phyloP scores from a whole-genome alignment of 2,329 filamentous ascomycete species.

The Aotearoamyces nothofagi region DNA sequence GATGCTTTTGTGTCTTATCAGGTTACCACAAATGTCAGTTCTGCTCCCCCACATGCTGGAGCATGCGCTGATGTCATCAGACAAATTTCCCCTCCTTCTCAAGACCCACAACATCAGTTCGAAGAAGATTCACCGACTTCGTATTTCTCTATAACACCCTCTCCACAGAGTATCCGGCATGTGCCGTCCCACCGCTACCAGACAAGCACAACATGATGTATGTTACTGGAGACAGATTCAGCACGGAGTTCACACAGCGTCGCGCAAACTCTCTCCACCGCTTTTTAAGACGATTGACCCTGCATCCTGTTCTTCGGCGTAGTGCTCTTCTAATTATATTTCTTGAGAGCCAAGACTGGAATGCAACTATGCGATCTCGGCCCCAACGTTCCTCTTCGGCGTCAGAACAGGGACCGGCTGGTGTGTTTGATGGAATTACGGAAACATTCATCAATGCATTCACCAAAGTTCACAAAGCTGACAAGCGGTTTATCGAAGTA shows the following conservation, averaged over 20 bases:
- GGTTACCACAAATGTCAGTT: slow-evolving; percentile 69
- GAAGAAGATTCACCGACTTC: slow-evolving; percentile 94
- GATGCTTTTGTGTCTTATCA: slow-evolving; percentile 94
- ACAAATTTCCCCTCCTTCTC: slow-evolving; percentile 92
- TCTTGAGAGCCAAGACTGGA: slow-evolving; percentile 90
- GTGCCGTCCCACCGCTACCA: slow-evolving; percentile 83
- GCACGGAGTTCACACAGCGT: slow-evolving; percentile 77
- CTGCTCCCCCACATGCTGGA: not conserved
- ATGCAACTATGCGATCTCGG: slow-evolving; percentile 79
- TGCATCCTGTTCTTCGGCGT: slow-evolving; percentile 79
- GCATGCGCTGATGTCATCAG: slow-evolving; percentile 26
- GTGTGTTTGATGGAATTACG: slow-evolving; percentile 88
- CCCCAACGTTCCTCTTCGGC: slow-evolving; percentile 45
- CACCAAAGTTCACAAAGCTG: slow-evolving; percentile 88
- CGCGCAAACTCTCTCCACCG: slow-evolving; percentile 83
- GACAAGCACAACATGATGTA: slow-evolving; percentile 99
- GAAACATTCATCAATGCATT: slow-evolving; percentile 97
- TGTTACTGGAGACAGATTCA: slow-evolving; percentile 90
- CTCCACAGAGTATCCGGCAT: slow-evolving; percentile 73
- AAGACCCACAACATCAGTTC: slow-evolving; percentile 61
- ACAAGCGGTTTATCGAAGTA: slow-evolving; percentile 88
- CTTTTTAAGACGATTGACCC: slow-evolving; percentile 71
- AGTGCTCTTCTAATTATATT: slow-evolving; percentile 75
- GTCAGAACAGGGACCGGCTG: slow-evolving; percentile 33
- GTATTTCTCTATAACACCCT: slow-evolving; percentile 91